These are phyloP conservation scores for Pseudogymnoascus sp. DNA, from an alignment of 2,329 filamentous ascomycete species.

Conservation along the genomic window DNA sequence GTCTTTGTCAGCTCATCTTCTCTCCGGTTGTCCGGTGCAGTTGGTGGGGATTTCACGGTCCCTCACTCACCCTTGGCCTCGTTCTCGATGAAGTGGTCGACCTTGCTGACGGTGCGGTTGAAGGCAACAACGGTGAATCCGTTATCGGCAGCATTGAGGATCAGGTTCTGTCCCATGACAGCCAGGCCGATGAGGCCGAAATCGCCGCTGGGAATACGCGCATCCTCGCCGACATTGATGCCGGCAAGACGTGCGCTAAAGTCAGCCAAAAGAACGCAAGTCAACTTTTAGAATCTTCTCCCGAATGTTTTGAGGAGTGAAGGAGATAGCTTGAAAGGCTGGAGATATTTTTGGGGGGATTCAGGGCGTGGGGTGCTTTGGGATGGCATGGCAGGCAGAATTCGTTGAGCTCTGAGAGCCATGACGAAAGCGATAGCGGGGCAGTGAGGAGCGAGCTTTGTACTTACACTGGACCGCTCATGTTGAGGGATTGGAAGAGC, in stretches of 20 bases:
- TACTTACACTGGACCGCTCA: constrained; percentile 53
- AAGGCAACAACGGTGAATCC: constrained; percentile 96
- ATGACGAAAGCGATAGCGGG: constrained; percentile 25
- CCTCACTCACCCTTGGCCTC: constrained; percentile 65
- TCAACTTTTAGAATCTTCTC: constrained; percentile 17
- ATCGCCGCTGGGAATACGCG: constrained; percentile 52
- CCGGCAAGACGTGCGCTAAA: constrained; percentile 66
- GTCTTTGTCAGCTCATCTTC: constrained; percentile 34
- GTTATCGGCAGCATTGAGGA: constrained; percentile 82
- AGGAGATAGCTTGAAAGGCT: constrained; percentile 10
- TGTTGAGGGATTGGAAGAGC: constrained; percentile 16
- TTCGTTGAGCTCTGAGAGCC: constrained; percentile 8
- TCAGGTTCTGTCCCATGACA: constrained; percentile 86
- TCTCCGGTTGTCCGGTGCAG: neutral
- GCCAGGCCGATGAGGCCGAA: constrained; percentile 88
- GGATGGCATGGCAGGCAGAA: constrained; percentile 12
- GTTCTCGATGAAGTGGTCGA: constrained; percentile 86
- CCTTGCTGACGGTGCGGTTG: constrained; percentile 98
- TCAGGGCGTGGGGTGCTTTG: neutral
- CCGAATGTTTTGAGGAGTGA: too few species aligned
- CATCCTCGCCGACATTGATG: constrained; percentile 60
- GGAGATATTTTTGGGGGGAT: constrained; percentile 16
- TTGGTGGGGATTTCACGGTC: neutral
- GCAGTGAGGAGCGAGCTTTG: constrained; percentile 28
- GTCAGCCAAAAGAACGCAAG: constrained; percentile 26